Evolutionary conservation across 208 protist genomes (phyloP).

Genomic region (Wallacemonas sp.): DNA sequence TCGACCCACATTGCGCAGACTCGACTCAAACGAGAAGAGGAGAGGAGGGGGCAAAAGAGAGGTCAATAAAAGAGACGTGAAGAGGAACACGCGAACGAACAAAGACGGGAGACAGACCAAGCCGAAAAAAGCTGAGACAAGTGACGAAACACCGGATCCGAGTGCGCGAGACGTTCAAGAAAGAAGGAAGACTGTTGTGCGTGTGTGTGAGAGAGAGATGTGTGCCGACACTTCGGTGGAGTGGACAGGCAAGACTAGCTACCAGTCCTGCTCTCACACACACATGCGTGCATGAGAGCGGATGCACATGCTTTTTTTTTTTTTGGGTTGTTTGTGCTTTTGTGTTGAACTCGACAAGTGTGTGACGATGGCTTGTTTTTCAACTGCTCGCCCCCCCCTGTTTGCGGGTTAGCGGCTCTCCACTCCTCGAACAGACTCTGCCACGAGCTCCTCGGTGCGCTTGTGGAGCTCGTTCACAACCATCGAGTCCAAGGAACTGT

Average conservation of each 20-base stretch:
- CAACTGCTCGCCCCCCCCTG: too few relatives aligned
- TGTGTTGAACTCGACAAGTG: not conserved
- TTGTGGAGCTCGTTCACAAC: constrained; percentile 46
- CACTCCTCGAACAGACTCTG: constrained; percentile 22
- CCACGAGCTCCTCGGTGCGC: constrained; percentile 46
- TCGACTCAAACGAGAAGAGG: too few relatives aligned
- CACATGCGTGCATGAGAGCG: too few relatives aligned
- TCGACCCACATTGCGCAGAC: constrained; percentile 36
- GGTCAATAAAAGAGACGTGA: constrained; percentile 3
- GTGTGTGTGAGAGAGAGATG: not conserved
- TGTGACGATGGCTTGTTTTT: too few relatives aligned
- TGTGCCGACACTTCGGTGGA: too few relatives aligned
- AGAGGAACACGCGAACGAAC: not conserved
- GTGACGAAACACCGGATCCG: not conserved
- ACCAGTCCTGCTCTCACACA: too few relatives aligned
- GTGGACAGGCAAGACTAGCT: too few relatives aligned
- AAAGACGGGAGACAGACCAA: not conserved
- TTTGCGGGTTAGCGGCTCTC: constrained; percentile 8
- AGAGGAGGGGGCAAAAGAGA: constrained; percentile 12
- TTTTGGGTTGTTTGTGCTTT: constrained; percentile 7
- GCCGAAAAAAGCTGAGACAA: not conserved
- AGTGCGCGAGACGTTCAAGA: not conserved
- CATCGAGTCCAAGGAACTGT: constrained; percentile 25
- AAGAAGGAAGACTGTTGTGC: not conserved
- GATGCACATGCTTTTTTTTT: constrained; percentile 12